Evolutionary conservation across 2,329 filamentous ascomycete genomes (phyloP), one percentile per base, ranked within the genome.

Genomic region (Chalaropsis ovoidea): DNA sequence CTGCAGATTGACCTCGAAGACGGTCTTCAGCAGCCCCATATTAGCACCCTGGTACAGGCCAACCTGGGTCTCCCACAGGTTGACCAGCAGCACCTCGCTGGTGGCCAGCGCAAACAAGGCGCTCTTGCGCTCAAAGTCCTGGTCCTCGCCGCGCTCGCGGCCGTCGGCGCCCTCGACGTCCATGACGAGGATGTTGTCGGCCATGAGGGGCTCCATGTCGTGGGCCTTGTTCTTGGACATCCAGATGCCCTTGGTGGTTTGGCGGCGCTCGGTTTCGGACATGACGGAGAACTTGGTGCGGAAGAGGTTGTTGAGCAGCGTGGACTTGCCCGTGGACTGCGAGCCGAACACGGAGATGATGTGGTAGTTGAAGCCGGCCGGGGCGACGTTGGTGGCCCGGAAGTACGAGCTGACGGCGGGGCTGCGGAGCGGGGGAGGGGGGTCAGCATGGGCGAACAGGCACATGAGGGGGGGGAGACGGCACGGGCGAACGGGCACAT

Each of bases 181-280:
- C 94, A 99, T 99, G 71, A 99, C 94, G 69, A 99, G 80, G 72
- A 99, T 96, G 76, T 99, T 99, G 72, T 96, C 90, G 65, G 93
- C 92, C 91, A 97, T 96, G 69, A 79, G 80, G 69, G 74, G 74
- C 62, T 77, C 77, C 66, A 78, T 75, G 69, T 76, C 76, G 63
- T 78, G 76, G 70, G 81, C 81, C 79, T 95, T 96, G 77, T 97
- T 97, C 80, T 96, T 95, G 69, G 92, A 95, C 87, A 99, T 88
- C 94, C 94, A 99, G 74, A 99, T 99, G 73, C 94, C 94, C 80
- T 97, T 99, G 56, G 94, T 99, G 0, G 94, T 99, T 81, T 99
- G 94, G 68, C 91, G 86, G 69, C 94, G 85, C 76, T 96, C 91
- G 69, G 86, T 82, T 81, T 99, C 94, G 71, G 90, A 90, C 94